Percentiles rank a stretch among this genome's conserved stretches.
phyloP scores from a whole-genome alignment of 257 asterid genomes.

The Plectranthus barbatus region DNA sequence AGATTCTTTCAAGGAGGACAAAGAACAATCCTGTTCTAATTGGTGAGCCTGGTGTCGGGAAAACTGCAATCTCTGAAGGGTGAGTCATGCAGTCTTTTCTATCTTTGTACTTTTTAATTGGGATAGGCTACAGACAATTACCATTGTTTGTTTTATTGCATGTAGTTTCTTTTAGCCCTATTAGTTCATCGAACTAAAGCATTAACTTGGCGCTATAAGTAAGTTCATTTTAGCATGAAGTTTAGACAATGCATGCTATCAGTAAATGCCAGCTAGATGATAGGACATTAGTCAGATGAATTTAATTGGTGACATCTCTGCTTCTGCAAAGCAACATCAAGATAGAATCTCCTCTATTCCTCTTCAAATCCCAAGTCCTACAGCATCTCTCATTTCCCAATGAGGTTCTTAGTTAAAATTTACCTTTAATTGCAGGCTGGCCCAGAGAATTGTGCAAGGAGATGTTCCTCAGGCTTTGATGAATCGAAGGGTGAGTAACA shows the following conservation, averaged over 20 bases:
- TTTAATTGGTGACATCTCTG: background rate
- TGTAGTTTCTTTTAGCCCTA: background rate
- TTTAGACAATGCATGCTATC: background rate
- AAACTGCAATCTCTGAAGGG: slow-evolving; percentile 99
- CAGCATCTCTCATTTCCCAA: background rate
- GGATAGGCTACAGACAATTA: background rate
- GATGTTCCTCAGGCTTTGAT: slow-evolving; percentile 98
- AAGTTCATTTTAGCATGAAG: background rate
- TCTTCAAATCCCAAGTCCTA: background rate
- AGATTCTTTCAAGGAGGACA: slow-evolving; percentile 92
- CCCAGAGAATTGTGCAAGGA: slow-evolving; percentile 97
- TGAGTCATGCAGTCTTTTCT: slow-evolving; percentile 17
- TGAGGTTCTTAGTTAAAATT: slow-evolving; percentile 4
- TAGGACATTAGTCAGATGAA: background rate
- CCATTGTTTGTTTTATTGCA: background rate
- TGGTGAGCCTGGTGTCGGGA: slow-evolving; percentile 98
- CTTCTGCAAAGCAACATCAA: background rate
- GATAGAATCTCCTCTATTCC: background rate
- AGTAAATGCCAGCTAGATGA: background rate
- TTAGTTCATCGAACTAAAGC: background rate
- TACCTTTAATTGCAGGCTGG: slow-evolving; percentile 58
- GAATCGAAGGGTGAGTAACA: slow-evolving; percentile 73
- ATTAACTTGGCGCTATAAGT: background rate
- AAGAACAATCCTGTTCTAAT: slow-evolving; percentile 91
- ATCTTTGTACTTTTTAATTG: no score